phyloP scores from a whole-genome alignment of 306 rosid genomes.

The Cucumis cinereus region DNA sequence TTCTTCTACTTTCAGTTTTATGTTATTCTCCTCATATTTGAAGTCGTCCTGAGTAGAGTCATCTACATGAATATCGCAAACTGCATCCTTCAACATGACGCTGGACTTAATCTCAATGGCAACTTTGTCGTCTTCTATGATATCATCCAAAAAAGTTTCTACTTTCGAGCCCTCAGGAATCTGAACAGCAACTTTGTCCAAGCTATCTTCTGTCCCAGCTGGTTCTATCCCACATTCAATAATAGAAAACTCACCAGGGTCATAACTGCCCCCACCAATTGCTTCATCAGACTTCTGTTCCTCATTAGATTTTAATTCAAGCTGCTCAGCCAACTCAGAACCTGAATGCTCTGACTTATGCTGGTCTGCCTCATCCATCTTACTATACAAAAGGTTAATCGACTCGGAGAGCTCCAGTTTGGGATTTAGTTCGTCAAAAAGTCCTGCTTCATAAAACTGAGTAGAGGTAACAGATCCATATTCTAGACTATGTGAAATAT shows the following conservation, averaged over 20 bases:
- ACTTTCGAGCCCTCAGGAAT: constrained; percentile 20
- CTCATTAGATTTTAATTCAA: constrained; percentile 15
- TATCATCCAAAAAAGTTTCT: constrained; percentile 34
- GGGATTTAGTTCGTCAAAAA: constrained; percentile 28
- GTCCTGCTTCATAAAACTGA: constrained; percentile 24
- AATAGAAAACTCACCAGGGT: constrained; percentile 30
- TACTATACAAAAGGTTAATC: constrained; percentile 36
- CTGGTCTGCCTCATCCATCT: constrained; percentile 42
- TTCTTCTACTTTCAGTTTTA: constrained; percentile 16
- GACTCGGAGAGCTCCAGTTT: constrained; percentile 51
- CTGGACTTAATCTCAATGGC: constrained; percentile 13
- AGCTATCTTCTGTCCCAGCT: constrained; percentile 20
- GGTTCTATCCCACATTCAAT: constrained; percentile 55
- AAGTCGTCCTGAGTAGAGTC: constrained; percentile 10
- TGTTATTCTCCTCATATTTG: constrained; percentile 16
- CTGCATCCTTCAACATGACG: constrained; percentile 15
- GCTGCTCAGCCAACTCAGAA: constrained; percentile 18
- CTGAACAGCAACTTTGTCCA: constrained; percentile 23
- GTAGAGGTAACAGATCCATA: constrained; percentile 19
- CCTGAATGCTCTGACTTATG: constrained; percentile 14
- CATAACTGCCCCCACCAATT: constrained; percentile 25
- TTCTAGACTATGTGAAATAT: constrained; percentile 10
- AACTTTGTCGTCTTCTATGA: constrained; percentile 28
- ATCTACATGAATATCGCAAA: constrained; percentile 10
- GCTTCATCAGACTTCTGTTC: constrained; percentile 24